Evolutionary conservation across 148 eudicot genomes (phyloP).

Genomic region (Chenopodium quinoa): DNA sequence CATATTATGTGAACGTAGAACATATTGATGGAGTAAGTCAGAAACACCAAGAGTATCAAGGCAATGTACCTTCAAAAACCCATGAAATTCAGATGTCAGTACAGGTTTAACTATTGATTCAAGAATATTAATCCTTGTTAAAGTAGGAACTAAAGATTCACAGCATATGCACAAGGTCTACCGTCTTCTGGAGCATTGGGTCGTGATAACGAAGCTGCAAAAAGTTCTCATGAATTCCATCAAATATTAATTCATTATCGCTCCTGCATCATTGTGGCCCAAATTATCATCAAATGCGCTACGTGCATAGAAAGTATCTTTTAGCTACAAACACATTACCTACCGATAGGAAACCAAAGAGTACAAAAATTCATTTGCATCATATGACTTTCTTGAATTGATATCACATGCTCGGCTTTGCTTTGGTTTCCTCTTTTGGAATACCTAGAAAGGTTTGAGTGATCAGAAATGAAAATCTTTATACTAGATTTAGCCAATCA

Average conservation of each 20-base stretch:
- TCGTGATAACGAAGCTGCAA: slow-evolving; percentile 81
- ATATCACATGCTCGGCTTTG: slow-evolving; percentile 36
- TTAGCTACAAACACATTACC: slow-evolving; percentile 28
- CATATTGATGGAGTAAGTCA: slow-evolving; percentile 67
- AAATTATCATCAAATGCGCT: slow-evolving; percentile 4
- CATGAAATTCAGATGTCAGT: slow-evolving; percentile 6
- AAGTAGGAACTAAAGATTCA: slow-evolving; percentile 2
- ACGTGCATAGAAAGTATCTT: background rate
- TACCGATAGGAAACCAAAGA: slow-evolving; percentile 77
- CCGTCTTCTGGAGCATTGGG: slow-evolving; percentile 90
- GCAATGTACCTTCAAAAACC: slow-evolving; percentile 67
- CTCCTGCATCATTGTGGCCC: slow-evolving; percentile 48
- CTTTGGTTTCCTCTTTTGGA: slow-evolving; percentile 78
- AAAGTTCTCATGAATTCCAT: slow-evolving; percentile 90
- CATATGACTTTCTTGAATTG: slow-evolving; percentile 33
- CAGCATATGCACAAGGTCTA: slow-evolving; percentile 35
- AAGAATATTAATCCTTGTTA: background rate
- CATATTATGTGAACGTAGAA: slow-evolving; percentile 82
- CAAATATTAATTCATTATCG: slow-evolving; percentile 74
- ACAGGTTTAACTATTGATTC: background rate
- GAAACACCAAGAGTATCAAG: slow-evolving; percentile 65
- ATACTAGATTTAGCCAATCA: slow-evolving; percentile 2
- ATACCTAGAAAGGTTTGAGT: slow-evolving; percentile 45
- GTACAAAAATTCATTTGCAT: slow-evolving; percentile 56
- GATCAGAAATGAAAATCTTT: background rate